These are phyloP conservation scores for Xylariaceae sp. DNA, from an alignment of 2,329 filamentous ascomycete species.

Conservation along the genomic window DNA sequence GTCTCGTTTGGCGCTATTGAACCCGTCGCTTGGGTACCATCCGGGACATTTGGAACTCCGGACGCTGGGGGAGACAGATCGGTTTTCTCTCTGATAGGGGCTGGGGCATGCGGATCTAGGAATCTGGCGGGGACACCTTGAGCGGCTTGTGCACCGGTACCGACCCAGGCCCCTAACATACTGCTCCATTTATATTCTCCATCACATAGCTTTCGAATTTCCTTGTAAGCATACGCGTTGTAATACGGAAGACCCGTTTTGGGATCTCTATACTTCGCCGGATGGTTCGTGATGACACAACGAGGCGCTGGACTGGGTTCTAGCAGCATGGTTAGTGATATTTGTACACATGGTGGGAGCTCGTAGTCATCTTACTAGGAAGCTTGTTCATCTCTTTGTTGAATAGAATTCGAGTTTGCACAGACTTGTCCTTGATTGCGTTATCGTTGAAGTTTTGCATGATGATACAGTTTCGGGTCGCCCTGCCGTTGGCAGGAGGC, in stretches of 20 bases:
- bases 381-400: constrained; percentile 56
- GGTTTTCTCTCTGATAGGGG: constrained; percentile 25
- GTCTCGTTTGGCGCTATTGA: background rate
- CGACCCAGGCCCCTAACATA: constrained; percentile 79
- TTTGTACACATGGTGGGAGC: background rate
- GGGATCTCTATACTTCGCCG: constrained; percentile 81
- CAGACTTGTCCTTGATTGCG: constrained; percentile 51
- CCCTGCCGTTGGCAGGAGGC: constrained; percentile 42
- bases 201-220: constrained; percentile 69
- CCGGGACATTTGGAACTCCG: constrained; percentile 2
- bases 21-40: constrained; percentile 6
- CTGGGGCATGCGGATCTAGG: constrained; percentile 37
- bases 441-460: constrained; percentile 58
- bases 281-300: constrained; percentile 79
- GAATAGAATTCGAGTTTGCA: constrained; percentile 58
- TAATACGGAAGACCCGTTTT: constrained; percentile 78
- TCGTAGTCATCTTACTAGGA: constrained; percentile 40
- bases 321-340: constrained; percentile 27
- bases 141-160: constrained; percentile 60
- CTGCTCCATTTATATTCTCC: constrained; percentile 81
- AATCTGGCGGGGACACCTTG: constrained; percentile 80
- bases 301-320: constrained; percentile 50
- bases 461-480: constrained; percentile 56
- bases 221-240: constrained; percentile 74
- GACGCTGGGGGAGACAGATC: constrained; percentile 8